Evolutionary conservation across 2,329 filamentous ascomycete species (phyloP), one percentile per base, ranked within the genome.

Genomic region (Colletotrichum cereale): DNA sequence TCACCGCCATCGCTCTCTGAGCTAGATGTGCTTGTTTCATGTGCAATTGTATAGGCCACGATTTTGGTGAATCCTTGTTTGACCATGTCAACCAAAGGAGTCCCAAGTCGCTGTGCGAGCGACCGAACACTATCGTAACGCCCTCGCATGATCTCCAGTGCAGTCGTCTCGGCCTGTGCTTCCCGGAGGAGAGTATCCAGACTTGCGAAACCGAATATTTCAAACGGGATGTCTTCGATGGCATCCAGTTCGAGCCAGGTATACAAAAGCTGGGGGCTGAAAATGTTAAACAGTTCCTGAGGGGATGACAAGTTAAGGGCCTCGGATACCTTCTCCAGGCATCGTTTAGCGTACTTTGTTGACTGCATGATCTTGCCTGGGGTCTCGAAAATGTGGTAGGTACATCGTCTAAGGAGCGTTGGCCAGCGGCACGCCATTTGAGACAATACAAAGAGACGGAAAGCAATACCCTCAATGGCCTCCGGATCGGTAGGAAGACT

Each of bases 301-400:
- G 94, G 86, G 55, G 90, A 89, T 31, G 86, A 81, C 29, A 98
- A 86, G 0, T 86, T 82, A 42, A 98, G 86, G 0, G 87, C 86
- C 16, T 79, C 82, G 5, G 95, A 90, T 40, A 98, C 90, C 16
- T 87, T 85, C 5, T 81, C 79, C 53, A 98, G 85, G 75, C 94
- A 97, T 62, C 87, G 87, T 66, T 88, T 89, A 1, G 96, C 95
- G 81, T 98, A 92, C 26, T 86, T 83, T 26, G 87, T 85, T 8
- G 92, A 92, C 14, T 84, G 82, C 3, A 87, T 82, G 18, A 97
- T 89, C 67, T 90, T 90, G 1, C 93, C 94, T 2, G 95, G 93
- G 0, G 92, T 94, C 79, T 98, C 96, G 76, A 98, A 97, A 29
- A 98, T 95, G 79, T 96, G 93, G 79, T 98, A 99, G 24, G 97